Percentiles rank a stretch among this genome's conserved stretches.
phyloP scores from a whole-genome alignment of 495 filamentous ascomycete species.

The Trichoderma virens region DNA sequence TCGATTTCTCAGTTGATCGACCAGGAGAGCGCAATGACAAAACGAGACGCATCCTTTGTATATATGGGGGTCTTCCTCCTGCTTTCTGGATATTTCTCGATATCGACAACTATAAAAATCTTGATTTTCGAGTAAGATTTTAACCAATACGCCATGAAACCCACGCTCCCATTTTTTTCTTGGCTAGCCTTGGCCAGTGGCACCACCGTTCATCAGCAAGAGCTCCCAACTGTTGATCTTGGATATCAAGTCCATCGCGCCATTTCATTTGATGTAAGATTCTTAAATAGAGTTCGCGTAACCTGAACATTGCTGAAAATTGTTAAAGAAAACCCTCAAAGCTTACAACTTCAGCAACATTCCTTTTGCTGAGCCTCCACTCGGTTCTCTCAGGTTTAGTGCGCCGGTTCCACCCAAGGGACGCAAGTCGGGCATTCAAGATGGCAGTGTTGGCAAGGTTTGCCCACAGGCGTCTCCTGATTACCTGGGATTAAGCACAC shows the following conservation, averaged over 20 bases:
- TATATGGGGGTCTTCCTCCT: neutral
- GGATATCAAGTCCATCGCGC: conserved; percentile 11
- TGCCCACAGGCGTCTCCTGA: neutral
- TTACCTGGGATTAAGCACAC: neutral
- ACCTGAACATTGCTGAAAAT: neutral
- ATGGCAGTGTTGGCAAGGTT: neutral
- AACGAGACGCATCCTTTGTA: neutral
- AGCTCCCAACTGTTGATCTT: conserved; percentile 10
- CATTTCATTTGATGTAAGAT: conserved; percentile 8
- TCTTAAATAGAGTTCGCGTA: neutral
- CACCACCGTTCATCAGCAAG: neutral
- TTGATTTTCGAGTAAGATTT: too few relatives aligned
- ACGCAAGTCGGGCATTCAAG: neutral
- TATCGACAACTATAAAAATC: too few relatives aligned
- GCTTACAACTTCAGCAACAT: conserved; percentile 11
- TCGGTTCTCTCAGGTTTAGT: conserved; percentile 6
- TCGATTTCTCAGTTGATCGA: neutral
- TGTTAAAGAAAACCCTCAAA: neutral
- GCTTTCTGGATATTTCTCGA: neutral
- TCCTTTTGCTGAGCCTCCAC: conserved; percentile 11
- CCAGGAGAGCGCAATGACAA: neutral
- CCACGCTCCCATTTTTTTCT: neutral
- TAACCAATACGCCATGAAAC: neutral
- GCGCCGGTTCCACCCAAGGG: neutral
- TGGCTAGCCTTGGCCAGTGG: neutral